A percentile compares a stretch with the other conserved stretches of the same genome.
Conservation (phyloP, 331 rosid genomes). For the Malus hybrid region DNA sequence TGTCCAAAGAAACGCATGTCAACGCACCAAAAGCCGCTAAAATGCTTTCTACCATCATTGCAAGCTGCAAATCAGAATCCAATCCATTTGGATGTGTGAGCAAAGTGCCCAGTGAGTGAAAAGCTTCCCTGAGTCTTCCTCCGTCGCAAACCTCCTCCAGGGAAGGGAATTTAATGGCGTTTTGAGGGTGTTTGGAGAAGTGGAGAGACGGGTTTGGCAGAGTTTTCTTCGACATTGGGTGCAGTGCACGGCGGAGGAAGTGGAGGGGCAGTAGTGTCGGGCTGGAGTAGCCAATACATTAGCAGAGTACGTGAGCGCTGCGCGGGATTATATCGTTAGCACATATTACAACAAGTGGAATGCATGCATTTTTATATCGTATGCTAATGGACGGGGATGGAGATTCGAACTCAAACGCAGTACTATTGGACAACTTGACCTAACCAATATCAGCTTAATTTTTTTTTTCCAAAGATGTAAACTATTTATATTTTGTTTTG, state of each 20-base stretch:
- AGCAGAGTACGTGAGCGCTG: neutral
- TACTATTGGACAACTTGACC: neutral
- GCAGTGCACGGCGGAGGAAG: conserved; percentile 1
- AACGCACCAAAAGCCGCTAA: conserved; percentile 44
- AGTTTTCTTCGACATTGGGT: conserved; percentile 9
- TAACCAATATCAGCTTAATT: neutral
- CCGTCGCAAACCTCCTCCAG: conserved; percentile 17
- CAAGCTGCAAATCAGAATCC: conserved; percentile 49
- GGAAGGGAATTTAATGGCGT: conserved; percentile 16
- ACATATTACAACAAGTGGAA: neutral
- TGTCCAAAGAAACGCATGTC: conserved; percentile 31
- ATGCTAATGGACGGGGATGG: neutral
- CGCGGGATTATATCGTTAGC: neutral
- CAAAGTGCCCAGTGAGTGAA: conserved; percentile 27
- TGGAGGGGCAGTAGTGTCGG: conserved; percentile 12
- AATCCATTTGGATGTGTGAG: conserved; percentile 25
- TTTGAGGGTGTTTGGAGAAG: conserved; percentile 15
- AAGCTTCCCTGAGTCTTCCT: conserved; percentile 32
- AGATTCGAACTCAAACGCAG: neutral
- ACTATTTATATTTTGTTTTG: neutral
- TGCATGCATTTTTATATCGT: neutral
- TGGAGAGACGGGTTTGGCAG: neutral
- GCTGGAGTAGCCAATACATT: conserved; percentile 24
- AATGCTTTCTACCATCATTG: conserved; percentile 72
- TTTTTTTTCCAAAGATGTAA: no score